Conservation (phyloP, 202 grass and related monocot genomes). For the Brachypodium distachyon region DNA sequence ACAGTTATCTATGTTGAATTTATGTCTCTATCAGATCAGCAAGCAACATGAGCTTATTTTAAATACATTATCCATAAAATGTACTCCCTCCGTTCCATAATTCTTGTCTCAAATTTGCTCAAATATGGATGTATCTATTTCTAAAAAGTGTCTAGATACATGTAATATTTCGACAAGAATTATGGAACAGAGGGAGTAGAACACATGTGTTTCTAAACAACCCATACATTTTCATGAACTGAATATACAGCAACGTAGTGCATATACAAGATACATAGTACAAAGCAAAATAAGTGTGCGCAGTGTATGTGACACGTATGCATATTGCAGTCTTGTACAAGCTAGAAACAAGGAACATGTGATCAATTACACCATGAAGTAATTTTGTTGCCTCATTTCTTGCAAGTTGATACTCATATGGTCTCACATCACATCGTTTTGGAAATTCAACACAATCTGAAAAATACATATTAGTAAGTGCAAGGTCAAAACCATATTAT, state of each 20-base stretch:
- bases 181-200: too few relatives aligned
- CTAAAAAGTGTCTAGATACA: too few relatives aligned
- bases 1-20: background rate
- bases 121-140: too few relatives aligned
- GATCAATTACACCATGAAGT: background rate
- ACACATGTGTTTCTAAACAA: background rate
- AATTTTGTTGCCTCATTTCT: background rate
- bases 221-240: background rate
- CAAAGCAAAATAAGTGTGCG: background rate
- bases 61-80: background rate
- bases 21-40: background rate
- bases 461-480: background rate
- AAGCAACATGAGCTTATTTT: background rate
- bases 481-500: background rate
- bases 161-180: too few relatives aligned
- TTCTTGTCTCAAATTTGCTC: too few relatives aligned
- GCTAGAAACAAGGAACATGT: constrained; percentile 19
- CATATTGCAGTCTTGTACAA: background rate
- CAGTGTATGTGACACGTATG: background rate
- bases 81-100: too few relatives aligned
- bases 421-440: background rate
- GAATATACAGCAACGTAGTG: background rate
- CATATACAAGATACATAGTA: background rate
- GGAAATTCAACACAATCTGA: background rate
- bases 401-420: background rate